Conservation (phyloP, 2,329 filamentous ascomycete species). For the Neofusicoccum cordaticola region DNA sequence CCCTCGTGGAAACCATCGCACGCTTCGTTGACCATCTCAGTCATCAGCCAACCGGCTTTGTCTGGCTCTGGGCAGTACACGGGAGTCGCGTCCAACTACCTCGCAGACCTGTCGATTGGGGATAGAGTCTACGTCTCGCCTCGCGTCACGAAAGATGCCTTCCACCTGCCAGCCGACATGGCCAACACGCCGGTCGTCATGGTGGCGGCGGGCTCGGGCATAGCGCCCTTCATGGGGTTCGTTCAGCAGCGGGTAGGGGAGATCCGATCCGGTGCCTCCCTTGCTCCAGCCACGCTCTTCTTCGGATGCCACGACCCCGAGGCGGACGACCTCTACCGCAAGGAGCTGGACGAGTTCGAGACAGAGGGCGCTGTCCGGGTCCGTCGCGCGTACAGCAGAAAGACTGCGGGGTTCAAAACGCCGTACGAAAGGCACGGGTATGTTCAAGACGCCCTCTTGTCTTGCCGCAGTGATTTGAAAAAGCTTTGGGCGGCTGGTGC, state of each 20-base stretch:
- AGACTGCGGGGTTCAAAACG: conserved; percentile 38
- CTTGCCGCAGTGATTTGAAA: conserved; percentile 45
- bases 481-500: conserved; percentile 50
- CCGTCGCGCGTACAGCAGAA: conserved; percentile 56
- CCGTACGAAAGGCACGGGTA: conserved; percentile 45
- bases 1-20: conserved; percentile 58
- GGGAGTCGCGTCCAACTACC: conserved; percentile 45
- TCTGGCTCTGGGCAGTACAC: conserved; percentile 43
- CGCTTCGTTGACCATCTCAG: conserved; percentile 65
- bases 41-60: conserved; percentile 57
- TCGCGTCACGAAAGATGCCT: conserved; percentile 38
- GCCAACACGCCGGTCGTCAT: conserved; percentile 43
- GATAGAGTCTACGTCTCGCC: conserved; percentile 44
- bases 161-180: conserved; percentile 43
- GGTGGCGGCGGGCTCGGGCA: conserved; percentile 38
- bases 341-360: conserved; percentile 60
- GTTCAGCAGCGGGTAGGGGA: conserved; percentile 42
- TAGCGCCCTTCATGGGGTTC: conserved; percentile 45
- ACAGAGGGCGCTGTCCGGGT: conserved; percentile 59
- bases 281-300: conserved; percentile 64
- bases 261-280: conserved; percentile 46
- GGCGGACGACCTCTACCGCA: conserved; percentile 59
- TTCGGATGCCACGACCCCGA: conserved; percentile 59
- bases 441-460: conserved; percentile 53
- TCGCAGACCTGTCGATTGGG: conserved; percentile 38